Evolutionary conservation across 495 filamentous ascomycete genomes (phyloP).

Genomic region (Eremomyces bilateralis): DNA sequence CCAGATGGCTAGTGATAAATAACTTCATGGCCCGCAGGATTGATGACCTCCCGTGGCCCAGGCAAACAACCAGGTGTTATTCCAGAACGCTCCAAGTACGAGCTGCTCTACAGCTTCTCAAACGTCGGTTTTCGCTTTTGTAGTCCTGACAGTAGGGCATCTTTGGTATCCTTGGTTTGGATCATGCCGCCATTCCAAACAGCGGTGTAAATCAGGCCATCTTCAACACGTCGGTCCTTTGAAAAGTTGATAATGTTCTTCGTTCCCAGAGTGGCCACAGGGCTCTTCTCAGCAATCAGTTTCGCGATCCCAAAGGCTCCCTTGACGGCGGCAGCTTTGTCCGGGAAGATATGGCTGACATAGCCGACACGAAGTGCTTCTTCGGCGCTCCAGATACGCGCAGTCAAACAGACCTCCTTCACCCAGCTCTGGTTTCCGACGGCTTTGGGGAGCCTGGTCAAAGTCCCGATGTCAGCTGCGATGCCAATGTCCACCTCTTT

Average conservation of each 20-base stretch:
- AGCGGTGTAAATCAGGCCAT: constrained; percentile 62
- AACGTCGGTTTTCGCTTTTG: constrained; percentile 66
- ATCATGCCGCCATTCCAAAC: constrained; percentile 72
- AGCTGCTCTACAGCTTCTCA: constrained; percentile 52
- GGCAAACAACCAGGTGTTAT: too few species aligned
- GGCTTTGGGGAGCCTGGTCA: constrained; percentile 65
- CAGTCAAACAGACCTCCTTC: constrained; percentile 71
- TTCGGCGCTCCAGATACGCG: constrained; percentile 49
- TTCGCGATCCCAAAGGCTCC: constrained; percentile 40
- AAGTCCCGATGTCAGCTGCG: constrained; percentile 80
- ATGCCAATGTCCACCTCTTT: constrained; percentile 94
- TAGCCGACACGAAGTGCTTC: constrained; percentile 73
- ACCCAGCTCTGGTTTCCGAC: constrained; percentile 67
- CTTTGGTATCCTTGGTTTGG: constrained; percentile 57
- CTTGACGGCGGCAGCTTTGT: constrained; percentile 11
- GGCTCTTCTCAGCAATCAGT: constrained; percentile 60
- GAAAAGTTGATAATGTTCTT: constrained; percentile 83
- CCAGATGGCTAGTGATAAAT: too few species aligned
- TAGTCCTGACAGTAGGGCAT: constrained; percentile 52
- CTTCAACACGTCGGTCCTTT: constrained; percentile 52
- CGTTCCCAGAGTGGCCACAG: constrained; percentile 77
- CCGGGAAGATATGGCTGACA: constrained; percentile 48
- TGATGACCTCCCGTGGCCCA: too few species aligned
- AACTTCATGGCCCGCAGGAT: too few species aligned
- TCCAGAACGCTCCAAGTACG: too few species aligned